Conservation (phyloP, 2,329 filamentous ascomycete genomes). For the Stagonosporopsis cucurbitacearum region DNA sequence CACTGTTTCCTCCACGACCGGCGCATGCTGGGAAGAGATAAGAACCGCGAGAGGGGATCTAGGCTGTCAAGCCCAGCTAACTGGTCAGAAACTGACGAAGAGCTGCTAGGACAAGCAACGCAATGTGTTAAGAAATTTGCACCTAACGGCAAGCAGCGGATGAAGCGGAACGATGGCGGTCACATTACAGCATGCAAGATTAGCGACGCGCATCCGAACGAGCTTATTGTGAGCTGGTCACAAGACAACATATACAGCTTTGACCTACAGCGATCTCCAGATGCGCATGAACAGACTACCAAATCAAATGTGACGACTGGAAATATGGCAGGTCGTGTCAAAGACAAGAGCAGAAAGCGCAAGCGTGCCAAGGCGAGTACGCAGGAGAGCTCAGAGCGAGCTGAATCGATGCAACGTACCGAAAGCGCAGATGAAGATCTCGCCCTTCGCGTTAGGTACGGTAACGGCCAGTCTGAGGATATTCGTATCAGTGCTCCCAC, state of each 20-base stretch:
- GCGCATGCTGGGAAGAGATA: conserved; percentile 69
- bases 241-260: conserved; percentile 72
- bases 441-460: conserved; percentile 63
- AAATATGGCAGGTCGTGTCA: conserved; percentile 29
- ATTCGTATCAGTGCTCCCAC: conserved; percentile 55
- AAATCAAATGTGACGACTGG: conserved; percentile 24
- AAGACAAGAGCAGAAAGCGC: conserved; percentile 57
- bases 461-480: conserved; percentile 66
- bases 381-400: conserved; percentile 51
- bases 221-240: conserved; percentile 72
- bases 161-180: conserved; percentile 62
- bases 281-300: conserved; percentile 55
- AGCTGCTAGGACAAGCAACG: conserved; percentile 65
- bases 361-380: conserved; percentile 59
- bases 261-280: conserved; percentile 65
- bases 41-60: conserved; percentile 60
- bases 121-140: conserved; percentile 71
- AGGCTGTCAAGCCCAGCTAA: conserved; percentile 51
- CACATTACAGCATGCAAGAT: conserved; percentile 76
- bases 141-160: conserved; percentile 63
- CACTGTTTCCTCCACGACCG: conserved; percentile 74
- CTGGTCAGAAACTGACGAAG: conserved; percentile 57
- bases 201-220: conserved; percentile 71
- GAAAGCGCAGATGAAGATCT: conserved; percentile 54
- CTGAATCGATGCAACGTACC: conserved; percentile 57